A percentile compares a stretch with the other conserved stretches of the same genome.
Conservation (phyloP, 495 filamentous ascomycete species). For the Thermothielavioides terrestris region DNA sequence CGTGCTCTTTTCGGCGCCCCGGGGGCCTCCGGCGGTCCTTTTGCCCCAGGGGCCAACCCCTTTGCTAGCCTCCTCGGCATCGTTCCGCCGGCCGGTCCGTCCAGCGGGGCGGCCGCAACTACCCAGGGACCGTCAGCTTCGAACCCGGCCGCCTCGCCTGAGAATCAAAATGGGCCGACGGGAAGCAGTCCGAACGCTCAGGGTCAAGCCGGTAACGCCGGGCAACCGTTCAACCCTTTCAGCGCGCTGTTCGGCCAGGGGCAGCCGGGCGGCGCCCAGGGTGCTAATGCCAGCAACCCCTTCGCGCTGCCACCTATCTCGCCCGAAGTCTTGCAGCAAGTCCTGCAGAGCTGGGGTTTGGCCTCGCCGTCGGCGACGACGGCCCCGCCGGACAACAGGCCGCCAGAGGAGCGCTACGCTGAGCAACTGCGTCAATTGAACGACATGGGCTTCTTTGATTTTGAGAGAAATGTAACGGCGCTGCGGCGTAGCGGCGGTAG, state of each 20-base stretch:
- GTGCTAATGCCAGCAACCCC: slow-evolving; percentile 11
- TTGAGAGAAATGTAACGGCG: slow-evolving; percentile 84
- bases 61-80: slow-evolving; percentile 60
- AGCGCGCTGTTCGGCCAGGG: slow-evolving; percentile 32
- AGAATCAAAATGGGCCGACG: neutral
- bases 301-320: slow-evolving; percentile 17
- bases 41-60: slow-evolving; percentile 51
- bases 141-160: slow-evolving; percentile 13
- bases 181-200: slow-evolving; percentile 1
- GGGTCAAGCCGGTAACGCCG: slow-evolving; percentile 7
- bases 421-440: slow-evolving; percentile 88
- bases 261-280: slow-evolving; percentile 8
- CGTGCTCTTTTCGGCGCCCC: slow-evolving; percentile 34
- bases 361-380: slow-evolving; percentile 30
- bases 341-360: slow-evolving; percentile 30
- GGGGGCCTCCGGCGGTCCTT: slow-evolving; percentile 23
- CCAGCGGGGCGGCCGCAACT: slow-evolving; percentile 1
- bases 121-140: slow-evolving; percentile 13
- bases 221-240: slow-evolving; percentile 32
- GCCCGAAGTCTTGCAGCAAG: slow-evolving; percentile 40
- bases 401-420: slow-evolving; percentile 88
- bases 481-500: slow-evolving; percentile 84
- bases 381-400: slow-evolving; percentile 64
- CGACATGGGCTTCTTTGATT: slow-evolving; percentile 98
- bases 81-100: slow-evolving; percentile 12